phyloP scores from a whole-genome alignment of 2,329 filamentous ascomycete species.

The Aspergillus ustus region DNA sequence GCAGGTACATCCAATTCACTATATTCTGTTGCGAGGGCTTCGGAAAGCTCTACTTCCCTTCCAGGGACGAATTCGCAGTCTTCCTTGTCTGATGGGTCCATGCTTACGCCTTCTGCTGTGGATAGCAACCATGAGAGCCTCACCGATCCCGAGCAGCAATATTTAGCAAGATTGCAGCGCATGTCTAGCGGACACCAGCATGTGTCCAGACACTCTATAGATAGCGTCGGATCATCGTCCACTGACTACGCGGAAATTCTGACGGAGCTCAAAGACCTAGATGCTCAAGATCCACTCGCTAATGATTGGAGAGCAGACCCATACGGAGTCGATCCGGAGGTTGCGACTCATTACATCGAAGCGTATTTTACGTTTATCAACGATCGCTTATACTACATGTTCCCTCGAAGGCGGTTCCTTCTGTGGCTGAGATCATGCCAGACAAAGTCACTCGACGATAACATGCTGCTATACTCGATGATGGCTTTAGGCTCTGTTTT shows the following conservation, averaged over 20 bases:
- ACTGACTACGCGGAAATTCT: slow-evolving; percentile 38
- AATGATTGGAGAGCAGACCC: slow-evolving; percentile 59
- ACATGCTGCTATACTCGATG: slow-evolving; percentile 65
- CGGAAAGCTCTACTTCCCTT: slow-evolving; percentile 36
- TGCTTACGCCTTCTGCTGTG: slow-evolving; percentile 33
- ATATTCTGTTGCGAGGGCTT: slow-evolving; percentile 38
- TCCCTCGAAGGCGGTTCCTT: slow-evolving; percentile 59
- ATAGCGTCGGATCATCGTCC: slow-evolving; percentile 21
- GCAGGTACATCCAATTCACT: slow-evolving; percentile 30
- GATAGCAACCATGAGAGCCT: slow-evolving; percentile 31
- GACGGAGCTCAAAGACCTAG: slow-evolving; percentile 35
- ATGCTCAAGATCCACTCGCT: slow-evolving; percentile 35
- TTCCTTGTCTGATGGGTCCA: slow-evolving; percentile 35
- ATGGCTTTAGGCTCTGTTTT: slow-evolving; percentile 63
- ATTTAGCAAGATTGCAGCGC: slow-evolving; percentile 28
- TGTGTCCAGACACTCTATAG: slow-evolving; percentile 12
- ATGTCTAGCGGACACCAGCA: slow-evolving; percentile 25
- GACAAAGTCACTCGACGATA: slow-evolving; percentile 58
- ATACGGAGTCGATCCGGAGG: slow-evolving; percentile 53
- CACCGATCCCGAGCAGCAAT: slow-evolving; percentile 32
- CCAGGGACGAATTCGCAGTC: slow-evolving; percentile 37
- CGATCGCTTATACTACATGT: slow-evolving; percentile 59
- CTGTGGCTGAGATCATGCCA: slow-evolving; percentile 56
- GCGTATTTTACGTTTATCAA: slow-evolving; percentile 64
- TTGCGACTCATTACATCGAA: slow-evolving; percentile 57